These are phyloP conservation scores for Xerophyta viscosa DNA, from an alignment of 106 monocot genomes.

Conservation along the genomic window DNA sequence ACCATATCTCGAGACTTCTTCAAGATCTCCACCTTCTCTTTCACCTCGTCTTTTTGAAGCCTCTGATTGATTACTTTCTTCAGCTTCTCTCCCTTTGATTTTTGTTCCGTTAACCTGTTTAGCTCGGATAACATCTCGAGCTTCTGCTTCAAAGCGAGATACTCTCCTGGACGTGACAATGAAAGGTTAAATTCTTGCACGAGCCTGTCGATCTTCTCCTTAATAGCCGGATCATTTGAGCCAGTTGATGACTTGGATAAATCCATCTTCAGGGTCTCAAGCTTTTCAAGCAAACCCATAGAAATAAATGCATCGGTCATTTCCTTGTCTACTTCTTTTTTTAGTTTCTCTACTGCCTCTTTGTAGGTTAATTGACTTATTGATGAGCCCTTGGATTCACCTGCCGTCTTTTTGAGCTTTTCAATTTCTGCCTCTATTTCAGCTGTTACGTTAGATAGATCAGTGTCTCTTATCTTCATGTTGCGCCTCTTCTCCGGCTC, in stretches of 20 bases:
- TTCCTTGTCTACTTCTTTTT: slow-evolving; percentile 58
- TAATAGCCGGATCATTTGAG: slow-evolving; percentile 19
- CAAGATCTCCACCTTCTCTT: slow-evolving; percentile 40
- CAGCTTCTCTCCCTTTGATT: slow-evolving; percentile 44
- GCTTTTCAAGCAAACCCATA: slow-evolving; percentile 62
- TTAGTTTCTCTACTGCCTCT: slow-evolving; percentile 41
- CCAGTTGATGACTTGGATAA: slow-evolving; percentile 33
- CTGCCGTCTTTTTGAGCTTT: slow-evolving; percentile 33
- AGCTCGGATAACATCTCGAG: slow-evolving; percentile 42
- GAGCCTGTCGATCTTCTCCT: slow-evolving; percentile 48
- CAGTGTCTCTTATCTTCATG: slow-evolving; percentile 68
- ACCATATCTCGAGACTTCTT: slow-evolving; percentile 34
- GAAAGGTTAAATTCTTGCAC: slow-evolving; percentile 51
- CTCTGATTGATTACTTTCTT: slow-evolving; percentile 67
- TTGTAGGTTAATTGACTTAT: slow-evolving; percentile 21
- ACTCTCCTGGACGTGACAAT: slow-evolving; percentile 35
- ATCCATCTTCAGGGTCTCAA: slow-evolving; percentile 58
- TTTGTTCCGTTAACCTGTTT: slow-evolving; percentile 25
- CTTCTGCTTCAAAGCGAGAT: slow-evolving; percentile 52
- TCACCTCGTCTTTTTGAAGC: slow-evolving; percentile 27
- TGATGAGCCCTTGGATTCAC: slow-evolving; percentile 23
- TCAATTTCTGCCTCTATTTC: slow-evolving; percentile 53
- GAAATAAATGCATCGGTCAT: slow-evolving; percentile 50
- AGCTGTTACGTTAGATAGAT: slow-evolving; percentile 27
- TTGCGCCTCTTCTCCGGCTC: slow-evolving; percentile 56